Conservation (phyloP, 1,284 basidiomycete genomes). For the Apiotrichum akiyoshidainum region DNA sequence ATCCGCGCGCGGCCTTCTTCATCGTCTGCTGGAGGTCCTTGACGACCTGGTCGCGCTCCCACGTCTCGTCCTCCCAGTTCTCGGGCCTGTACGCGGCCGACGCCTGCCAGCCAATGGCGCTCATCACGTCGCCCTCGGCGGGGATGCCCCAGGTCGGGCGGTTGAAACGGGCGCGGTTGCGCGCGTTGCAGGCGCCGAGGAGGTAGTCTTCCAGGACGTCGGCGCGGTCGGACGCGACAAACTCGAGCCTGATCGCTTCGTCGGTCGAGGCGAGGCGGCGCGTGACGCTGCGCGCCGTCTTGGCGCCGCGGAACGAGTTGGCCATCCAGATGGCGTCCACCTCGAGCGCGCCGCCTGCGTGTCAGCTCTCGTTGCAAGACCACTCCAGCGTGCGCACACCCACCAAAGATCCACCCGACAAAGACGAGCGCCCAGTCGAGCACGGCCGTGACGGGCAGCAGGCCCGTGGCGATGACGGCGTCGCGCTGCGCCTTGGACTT, state of each 20-base stretch:
- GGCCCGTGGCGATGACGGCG: constrained; percentile 22
- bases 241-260: constrained; percentile 10
- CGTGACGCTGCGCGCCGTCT: constrained; percentile 22
- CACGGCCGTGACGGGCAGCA: constrained; percentile 16
- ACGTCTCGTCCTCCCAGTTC: constrained; percentile 27
- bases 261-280: constrained; percentile 17
- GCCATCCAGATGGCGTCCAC: constrained; percentile 25
- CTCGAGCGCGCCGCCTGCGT: constrained; percentile 19
- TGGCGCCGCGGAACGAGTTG: constrained; percentile 19
- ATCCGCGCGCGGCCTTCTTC: constrained; percentile 21
- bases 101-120: constrained; percentile 20
- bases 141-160: constrained; percentile 6
- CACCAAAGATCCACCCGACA: constrained; percentile 25
- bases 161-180: constrained; percentile 8
- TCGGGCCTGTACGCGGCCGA: constrained; percentile 7
- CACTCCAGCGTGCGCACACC: too few species aligned
- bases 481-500: constrained; percentile 26
- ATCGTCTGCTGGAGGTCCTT: constrained; percentile 19
- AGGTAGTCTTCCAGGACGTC: constrained; percentile 13
- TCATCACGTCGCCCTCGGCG: constrained; percentile 13
- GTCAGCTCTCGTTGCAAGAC: too few species aligned
- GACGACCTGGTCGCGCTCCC: constrained; percentile 23
- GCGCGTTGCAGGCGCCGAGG: constrained; percentile 4
- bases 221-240: constrained; percentile 6
- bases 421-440: constrained; percentile 23